Conservation (phyloP, 1,139 yeast genomes). For the Arxiozyma slooffiae region DNA sequence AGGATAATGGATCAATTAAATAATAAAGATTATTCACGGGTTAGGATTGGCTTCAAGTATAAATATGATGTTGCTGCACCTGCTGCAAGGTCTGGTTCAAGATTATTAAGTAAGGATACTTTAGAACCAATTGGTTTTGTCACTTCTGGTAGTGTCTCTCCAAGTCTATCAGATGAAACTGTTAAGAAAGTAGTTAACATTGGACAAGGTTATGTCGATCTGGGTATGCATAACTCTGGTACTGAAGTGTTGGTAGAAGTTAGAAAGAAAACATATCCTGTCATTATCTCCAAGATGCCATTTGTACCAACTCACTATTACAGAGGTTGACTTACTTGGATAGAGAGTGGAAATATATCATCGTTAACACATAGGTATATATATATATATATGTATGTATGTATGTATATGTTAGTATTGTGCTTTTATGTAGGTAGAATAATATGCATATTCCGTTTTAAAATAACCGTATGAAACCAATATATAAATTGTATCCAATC, state of each 20-base stretch:
- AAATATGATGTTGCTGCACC: slow-evolving; percentile 84
- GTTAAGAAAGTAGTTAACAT: slow-evolving; percentile 40
- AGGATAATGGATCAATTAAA: slow-evolving; percentile 61
- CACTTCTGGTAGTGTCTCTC: slow-evolving; percentile 88
- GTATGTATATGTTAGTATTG: too few species aligned
- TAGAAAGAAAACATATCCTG: slow-evolving; percentile 75
- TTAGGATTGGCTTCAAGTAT: slow-evolving; percentile 60
- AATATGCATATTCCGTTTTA: too few species aligned
- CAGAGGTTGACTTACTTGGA: slow-evolving; percentile 15
- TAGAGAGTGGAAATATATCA: background rate
- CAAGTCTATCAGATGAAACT: slow-evolving; percentile 46
- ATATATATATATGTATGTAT: too few species aligned
- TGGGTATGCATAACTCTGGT: slow-evolving; percentile 66
- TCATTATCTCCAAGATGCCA: slow-evolving; percentile 69
- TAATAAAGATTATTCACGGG: slow-evolving; percentile 47
- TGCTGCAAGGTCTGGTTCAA: slow-evolving; percentile 81
- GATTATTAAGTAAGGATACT: slow-evolving; percentile 45
- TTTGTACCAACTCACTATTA: slow-evolving; percentile 68
- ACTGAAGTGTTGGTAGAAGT: slow-evolving; percentile 66
- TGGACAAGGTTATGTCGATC: slow-evolving; percentile 82
- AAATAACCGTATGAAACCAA: background rate
- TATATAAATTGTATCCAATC: too few species aligned
- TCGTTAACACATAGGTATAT: too few species aligned
- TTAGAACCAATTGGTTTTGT: slow-evolving; percentile 57
- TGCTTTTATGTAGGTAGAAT: background rate